Percentiles rank a stretch among this genome's conserved stretches.
These are phyloP conservation scores for Neoboletus magnificus DNA, from an alignment of 768 basidiomycete species.

Conservation along the genomic window DNA sequence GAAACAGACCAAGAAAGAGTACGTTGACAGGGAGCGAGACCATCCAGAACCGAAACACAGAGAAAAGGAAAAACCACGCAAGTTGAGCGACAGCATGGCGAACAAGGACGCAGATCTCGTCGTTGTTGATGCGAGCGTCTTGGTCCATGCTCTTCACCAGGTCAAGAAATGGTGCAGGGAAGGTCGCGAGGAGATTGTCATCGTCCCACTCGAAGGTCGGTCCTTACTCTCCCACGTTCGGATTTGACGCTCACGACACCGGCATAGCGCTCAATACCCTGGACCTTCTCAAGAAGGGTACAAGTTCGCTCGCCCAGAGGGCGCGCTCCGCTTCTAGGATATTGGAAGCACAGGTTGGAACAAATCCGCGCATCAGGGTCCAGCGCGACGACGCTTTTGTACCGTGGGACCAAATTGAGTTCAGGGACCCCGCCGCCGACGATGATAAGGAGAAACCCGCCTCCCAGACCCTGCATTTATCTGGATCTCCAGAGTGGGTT, in stretches of 20 bases:
- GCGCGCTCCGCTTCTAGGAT: slow-evolving; percentile 87
- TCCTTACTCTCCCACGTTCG: slow-evolving; percentile 1
- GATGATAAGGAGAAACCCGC: slow-evolving; percentile 25
- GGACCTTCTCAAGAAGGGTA: slow-evolving; percentile 90
- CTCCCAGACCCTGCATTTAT: slow-evolving; percentile 23
- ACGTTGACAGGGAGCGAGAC: slow-evolving; percentile 20
- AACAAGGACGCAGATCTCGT: slow-evolving; percentile 70
- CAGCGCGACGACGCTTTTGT: slow-evolving; percentile 82
- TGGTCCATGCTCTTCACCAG: slow-evolving; percentile 72
- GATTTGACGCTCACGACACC: slow-evolving; percentile 7
- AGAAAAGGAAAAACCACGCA: slow-evolving; percentile 23
- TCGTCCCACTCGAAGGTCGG: slow-evolving; percentile 87
- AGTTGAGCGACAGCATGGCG: slow-evolving; percentile 25
- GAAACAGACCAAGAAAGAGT: slow-evolving; percentile 24
- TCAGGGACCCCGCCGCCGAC: slow-evolving; percentile 37
- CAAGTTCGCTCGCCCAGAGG: slow-evolving; percentile 69
- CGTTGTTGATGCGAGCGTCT: slow-evolving; percentile 78
- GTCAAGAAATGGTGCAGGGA: slow-evolving; percentile 82
- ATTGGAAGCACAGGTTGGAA: slow-evolving; percentile 82
- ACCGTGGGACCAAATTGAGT: slow-evolving; percentile 70
- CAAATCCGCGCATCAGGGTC: slow-evolving; percentile 76
- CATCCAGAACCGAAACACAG: slow-evolving; percentile 15
- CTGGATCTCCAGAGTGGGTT: slow-evolving; percentile 75
- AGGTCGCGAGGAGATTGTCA: slow-evolving; percentile 71
- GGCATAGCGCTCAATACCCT: slow-evolving; percentile 80